Conservation (phyloP, 352 stramenopile genomes). For the Pythium sukuiense region DNA sequence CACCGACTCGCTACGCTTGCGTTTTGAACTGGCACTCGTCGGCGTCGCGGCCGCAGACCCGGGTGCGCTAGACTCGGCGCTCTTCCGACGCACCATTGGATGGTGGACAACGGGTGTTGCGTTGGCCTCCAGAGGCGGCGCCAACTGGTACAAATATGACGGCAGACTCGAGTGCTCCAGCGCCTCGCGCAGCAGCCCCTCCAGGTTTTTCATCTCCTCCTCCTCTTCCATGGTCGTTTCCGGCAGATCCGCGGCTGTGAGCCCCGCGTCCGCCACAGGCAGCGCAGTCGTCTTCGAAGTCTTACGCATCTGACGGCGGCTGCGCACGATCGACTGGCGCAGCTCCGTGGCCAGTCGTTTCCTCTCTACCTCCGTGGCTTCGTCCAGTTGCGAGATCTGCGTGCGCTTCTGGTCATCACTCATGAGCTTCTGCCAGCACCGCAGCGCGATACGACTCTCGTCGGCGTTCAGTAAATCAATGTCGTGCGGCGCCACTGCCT, state of each 20-base stretch:
- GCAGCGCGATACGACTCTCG: conserved; percentile 69
- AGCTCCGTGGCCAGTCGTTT: conserved; percentile 44
- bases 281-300: conserved; percentile 30
- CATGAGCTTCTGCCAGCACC: conserved; percentile 72
- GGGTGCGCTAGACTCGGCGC: background rate
- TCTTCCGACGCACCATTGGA: conserved; percentile 62
- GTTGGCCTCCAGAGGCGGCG: conserved; percentile 12
- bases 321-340: conserved; percentile 69
- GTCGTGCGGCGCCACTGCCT: conserved; percentile 45
- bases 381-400: conserved; percentile 44
- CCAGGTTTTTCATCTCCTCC: conserved; percentile 19
- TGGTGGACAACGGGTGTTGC: conserved; percentile 41
- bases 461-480: conserved; percentile 65
- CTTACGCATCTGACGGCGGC: conserved; percentile 76
- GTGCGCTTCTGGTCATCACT: conserved; percentile 38
- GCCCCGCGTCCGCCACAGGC: background rate
- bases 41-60: background rate
- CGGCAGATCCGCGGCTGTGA: background rate
- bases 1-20: conserved; percentile 19
- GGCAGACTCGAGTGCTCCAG: conserved; percentile 25
- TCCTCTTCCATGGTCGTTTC: conserved; percentile 3
- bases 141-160: conserved; percentile 22
- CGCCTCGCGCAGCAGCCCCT: conserved; percentile 26
- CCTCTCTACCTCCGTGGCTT: conserved; percentile 28
- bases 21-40: conserved; percentile 1